phyloP scores from a whole-genome alignment of 1,284 basidiomycete species.

The Pterulicium gracile region DNA sequence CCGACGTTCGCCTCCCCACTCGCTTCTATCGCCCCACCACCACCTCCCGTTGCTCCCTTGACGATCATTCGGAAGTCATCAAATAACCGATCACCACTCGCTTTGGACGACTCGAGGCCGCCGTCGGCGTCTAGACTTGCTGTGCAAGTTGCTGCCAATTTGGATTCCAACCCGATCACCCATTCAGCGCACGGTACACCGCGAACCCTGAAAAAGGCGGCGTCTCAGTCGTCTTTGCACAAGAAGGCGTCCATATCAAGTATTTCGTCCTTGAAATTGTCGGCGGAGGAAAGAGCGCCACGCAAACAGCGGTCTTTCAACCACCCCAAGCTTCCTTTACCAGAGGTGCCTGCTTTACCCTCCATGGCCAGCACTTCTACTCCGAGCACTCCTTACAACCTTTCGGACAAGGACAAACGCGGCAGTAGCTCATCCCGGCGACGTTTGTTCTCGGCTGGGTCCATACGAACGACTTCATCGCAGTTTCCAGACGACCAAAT shows the following conservation, averaged over 20 bases:
- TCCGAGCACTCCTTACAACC: too few species aligned
- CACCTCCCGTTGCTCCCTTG: neutral
- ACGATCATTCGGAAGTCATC: neutral
- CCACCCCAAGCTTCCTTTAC: constrained; percentile 29
- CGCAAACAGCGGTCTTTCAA: constrained; percentile 38
- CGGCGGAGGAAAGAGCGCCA: constrained; percentile 18
- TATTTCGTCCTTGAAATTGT: constrained; percentile 11
- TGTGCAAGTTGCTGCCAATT: neutral
- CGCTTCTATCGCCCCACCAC: neutral
- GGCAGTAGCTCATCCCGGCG: constrained; percentile 23
- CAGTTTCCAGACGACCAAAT: neutral
- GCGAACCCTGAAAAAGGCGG: constrained; percentile 40
- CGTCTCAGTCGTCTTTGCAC: constrained; percentile 43
- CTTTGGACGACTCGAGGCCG: constrained; percentile 1
- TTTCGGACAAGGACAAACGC: neutral
- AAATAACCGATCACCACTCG: neutral
- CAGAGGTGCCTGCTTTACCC: constrained; percentile 24
- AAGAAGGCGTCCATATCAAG: constrained; percentile 19
- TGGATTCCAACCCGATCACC: too few species aligned
- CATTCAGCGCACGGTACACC: constrained; percentile 16
- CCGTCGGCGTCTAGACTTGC: constrained; percentile 9
- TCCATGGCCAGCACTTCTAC: too few species aligned
- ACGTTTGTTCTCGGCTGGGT: constrained; percentile 52
- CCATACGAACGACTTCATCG: constrained; percentile 25
- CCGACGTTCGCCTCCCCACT: too few species aligned